Conservation (phyloP, 2,329 filamentous ascomycete genomes). For the Neonectria magnoliae region DNA sequence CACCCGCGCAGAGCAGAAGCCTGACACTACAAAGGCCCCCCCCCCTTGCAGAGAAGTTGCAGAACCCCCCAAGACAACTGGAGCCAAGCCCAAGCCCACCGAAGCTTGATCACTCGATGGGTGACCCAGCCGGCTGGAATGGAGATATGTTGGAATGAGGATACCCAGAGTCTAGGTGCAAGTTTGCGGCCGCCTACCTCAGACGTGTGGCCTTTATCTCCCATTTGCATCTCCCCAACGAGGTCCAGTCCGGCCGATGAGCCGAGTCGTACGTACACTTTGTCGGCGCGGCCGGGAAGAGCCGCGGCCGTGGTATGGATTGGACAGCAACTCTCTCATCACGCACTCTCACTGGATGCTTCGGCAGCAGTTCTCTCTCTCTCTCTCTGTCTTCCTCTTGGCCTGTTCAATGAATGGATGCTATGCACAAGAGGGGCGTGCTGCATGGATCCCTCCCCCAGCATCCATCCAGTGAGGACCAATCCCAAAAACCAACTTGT, state of each 20-base stretch:
- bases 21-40: no score
- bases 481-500: slow-evolving; percentile 22
- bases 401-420: not conserved
- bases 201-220: slow-evolving; percentile 21
- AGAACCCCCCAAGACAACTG: slow-evolving; percentile 5
- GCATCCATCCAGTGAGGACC: slow-evolving; percentile 7
- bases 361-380: not conserved
- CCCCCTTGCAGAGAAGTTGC: slow-evolving; percentile 8
- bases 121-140: slow-evolving; percentile 39
- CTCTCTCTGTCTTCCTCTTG: not conserved
- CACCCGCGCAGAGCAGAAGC: not conserved
- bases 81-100: slow-evolving; percentile 26
- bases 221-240: not conserved
- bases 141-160: slow-evolving; percentile 33
- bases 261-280: not conserved
- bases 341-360: no score
- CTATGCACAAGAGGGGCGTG: slow-evolving; percentile 4
- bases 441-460: not conserved
- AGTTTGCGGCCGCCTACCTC: not conserved
- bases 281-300: slow-evolving; percentile 16
- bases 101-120: slow-evolving; percentile 23
- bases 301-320: not conserved
- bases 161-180: not conserved
- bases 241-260: slow-evolving; percentile 9
- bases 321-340: not conserved